phyloP scores from a whole-genome alignment of 2,329 filamentous ascomycete species.

The Trichoderma citrinoviride region DNA sequence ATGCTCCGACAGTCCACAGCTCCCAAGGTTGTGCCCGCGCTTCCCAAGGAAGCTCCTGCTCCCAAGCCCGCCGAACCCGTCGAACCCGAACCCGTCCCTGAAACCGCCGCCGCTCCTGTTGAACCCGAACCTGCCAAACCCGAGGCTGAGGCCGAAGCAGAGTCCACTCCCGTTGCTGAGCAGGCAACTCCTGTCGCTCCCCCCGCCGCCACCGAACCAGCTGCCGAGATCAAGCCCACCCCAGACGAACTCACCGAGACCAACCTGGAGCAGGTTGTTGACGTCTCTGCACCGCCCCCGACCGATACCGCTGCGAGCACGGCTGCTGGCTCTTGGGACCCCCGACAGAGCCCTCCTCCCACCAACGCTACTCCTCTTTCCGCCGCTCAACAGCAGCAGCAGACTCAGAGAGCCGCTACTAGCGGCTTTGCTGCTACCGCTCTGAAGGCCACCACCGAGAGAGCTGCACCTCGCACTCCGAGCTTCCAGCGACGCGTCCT shows the following conservation, averaged over 20 bases:
- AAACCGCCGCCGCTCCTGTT: slow-evolving; percentile 31
- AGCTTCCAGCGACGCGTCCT: slow-evolving; percentile 83
- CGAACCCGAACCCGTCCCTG: slow-evolving; percentile 28
- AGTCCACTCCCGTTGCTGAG: slow-evolving; percentile 30
- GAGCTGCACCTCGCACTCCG: slow-evolving; percentile 61
- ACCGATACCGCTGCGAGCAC: slow-evolving; percentile 88
- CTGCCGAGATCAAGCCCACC: slow-evolving; percentile 61
- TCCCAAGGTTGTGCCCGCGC: slow-evolving; percentile 57
- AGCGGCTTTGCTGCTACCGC: slow-evolving; percentile 77
- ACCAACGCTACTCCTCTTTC: slow-evolving; percentile 65
- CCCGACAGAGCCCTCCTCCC: slow-evolving; percentile 57
- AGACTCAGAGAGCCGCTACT: slow-evolving; percentile 50
- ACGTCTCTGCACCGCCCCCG: slow-evolving; percentile 71
- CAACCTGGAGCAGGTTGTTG: slow-evolving; percentile 87
- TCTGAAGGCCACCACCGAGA: slow-evolving; percentile 68
- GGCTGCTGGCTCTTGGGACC: slow-evolving; percentile 79
- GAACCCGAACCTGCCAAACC: slow-evolving; percentile 40
- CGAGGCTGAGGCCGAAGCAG: slow-evolving; percentile 36
- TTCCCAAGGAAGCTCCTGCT: slow-evolving; percentile 49
- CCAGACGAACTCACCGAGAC: slow-evolving; percentile 84
- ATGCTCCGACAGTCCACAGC: slow-evolving; percentile 63
- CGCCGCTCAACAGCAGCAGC: slow-evolving; percentile 61
- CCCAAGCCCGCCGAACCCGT: slow-evolving; percentile 40
- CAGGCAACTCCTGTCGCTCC: slow-evolving; percentile 16
- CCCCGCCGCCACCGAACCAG: slow-evolving; percentile 44